Percentiles rank a stretch among this genome's conserved stretches.
phyloP scores from a whole-genome alignment of 352 stramenopile genomes.

The Stramenopiles sp. region DNA sequence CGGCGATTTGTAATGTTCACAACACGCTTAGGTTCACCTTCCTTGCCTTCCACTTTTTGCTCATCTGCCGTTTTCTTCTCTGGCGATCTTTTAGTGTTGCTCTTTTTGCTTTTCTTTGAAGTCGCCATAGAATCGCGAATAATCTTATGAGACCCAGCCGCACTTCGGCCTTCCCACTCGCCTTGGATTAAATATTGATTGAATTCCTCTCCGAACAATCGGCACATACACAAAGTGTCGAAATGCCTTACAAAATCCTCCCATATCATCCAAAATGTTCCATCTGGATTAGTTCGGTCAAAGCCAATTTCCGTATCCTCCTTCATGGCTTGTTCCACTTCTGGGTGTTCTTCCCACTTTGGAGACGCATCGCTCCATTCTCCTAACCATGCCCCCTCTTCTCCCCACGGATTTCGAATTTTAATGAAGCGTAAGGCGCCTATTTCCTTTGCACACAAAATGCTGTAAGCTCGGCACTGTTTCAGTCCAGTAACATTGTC shows the following conservation, averaged over 20 bases:
- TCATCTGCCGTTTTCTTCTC: conserved; percentile 28
- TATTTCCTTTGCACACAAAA: conserved; percentile 45
- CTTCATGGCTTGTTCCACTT: conserved; percentile 41
- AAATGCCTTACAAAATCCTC: conserved; percentile 47
- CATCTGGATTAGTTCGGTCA: conserved; percentile 42
- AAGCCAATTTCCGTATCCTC: conserved; percentile 39
- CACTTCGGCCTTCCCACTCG: conserved; percentile 32
- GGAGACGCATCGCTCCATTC: conserved; percentile 54
- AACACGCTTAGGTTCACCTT: neutral
- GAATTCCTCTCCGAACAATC: conserved; percentile 27
- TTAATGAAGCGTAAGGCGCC: conserved; percentile 43
- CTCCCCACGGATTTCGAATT: conserved; percentile 47
- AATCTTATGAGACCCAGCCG: conserved; percentile 23
- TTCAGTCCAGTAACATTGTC: neutral
- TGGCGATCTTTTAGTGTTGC: conserved; percentile 26
- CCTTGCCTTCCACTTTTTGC: neutral
- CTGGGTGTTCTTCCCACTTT: conserved; percentile 53
- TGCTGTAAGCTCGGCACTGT: conserved; percentile 45
- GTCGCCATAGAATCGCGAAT: neutral
- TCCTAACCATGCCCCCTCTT: conserved; percentile 45
- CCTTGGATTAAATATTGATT: conserved; percentile 39
- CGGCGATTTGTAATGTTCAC: neutral
- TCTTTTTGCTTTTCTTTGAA: neutral
- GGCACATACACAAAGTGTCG: conserved; percentile 40
- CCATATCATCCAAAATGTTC: conserved; percentile 55